Conservation (phyloP, 208 protist species). For the Trypanosoma caninum region DNA sequence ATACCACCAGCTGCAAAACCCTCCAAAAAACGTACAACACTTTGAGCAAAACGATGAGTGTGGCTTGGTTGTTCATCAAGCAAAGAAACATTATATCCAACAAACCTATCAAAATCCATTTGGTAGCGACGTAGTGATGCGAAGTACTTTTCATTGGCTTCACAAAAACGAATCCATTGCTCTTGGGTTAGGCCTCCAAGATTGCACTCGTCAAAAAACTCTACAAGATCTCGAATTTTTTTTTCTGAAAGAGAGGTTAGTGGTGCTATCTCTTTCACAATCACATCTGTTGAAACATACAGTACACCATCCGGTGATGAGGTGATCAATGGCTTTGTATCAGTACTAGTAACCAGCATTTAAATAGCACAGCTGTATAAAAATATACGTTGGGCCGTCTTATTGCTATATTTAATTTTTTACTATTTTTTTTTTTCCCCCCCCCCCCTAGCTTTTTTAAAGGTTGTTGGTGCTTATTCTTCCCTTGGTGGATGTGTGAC, state of each 20-base stretch:
- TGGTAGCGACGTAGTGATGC: conserved; percentile 49
- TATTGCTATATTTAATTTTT: no score
- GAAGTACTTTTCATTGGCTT: conserved; percentile 55
- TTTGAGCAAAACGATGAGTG: conserved; percentile 25
- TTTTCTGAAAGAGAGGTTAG: conserved; percentile 37
- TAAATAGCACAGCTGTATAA: no score
- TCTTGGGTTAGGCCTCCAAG: conserved; percentile 57
- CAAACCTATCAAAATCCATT: conserved; percentile 58
- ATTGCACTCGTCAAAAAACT: conserved; percentile 48
- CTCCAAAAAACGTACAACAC: conserved; percentile 76
- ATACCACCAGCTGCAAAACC: conserved; percentile 92
- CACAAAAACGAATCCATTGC: conserved; percentile 74
- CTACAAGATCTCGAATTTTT: conserved; percentile 44
- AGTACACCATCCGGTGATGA: conserved; percentile 1
- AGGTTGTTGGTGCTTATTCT: no score
- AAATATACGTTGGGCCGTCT: no score
- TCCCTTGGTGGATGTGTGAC: no score
- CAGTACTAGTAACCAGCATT: conserved; percentile 18
- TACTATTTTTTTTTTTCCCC: no score
- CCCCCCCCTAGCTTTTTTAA: no score
- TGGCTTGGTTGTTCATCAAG: conserved; percentile 1
- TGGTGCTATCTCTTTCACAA: conserved; percentile 47
- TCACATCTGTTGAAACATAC: conserved; percentile 54
- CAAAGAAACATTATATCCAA: conserved; percentile 54
- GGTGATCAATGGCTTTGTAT: neutral